Percentiles rank a stretch among this genome's conserved stretches.
Conservation (phyloP, 352 stramenopile species). For the Pythium phragmiticola region DNA sequence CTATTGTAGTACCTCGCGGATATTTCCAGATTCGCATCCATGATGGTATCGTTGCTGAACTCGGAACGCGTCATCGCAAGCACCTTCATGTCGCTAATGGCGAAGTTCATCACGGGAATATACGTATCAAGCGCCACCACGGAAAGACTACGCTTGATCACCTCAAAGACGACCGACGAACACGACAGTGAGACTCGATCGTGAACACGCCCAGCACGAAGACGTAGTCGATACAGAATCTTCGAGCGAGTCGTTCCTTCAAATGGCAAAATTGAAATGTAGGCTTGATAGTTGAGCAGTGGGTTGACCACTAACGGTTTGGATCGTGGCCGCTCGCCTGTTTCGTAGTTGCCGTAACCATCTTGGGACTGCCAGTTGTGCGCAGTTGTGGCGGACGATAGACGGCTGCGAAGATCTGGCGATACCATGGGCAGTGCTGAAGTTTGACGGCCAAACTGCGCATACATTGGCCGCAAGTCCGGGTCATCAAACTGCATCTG, state of each 20-base stretch:
- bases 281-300: conserved; percentile 73
- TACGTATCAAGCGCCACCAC: conserved; percentile 87
- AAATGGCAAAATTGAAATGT: conserved; percentile 53
- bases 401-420: conserved; percentile 58
- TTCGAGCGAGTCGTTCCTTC: conserved; percentile 42
- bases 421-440: conserved; percentile 30
- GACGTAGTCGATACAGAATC: conserved; percentile 59
- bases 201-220: conserved; percentile 73
- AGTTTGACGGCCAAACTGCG: conserved; percentile 48
- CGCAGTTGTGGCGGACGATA: conserved; percentile 70
- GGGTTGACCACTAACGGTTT: conserved; percentile 53
- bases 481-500: conserved; percentile 60
- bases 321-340: conserved; percentile 33
- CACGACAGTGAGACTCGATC: conserved; percentile 68
- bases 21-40: conserved; percentile 80
- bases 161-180: conserved; percentile 84
- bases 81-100: conserved; percentile 81
- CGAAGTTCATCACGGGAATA: conserved; percentile 90
- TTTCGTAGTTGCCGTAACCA: conserved; percentile 28
- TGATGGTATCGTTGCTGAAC: conserved; percentile 54
- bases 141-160: conserved; percentile 88
- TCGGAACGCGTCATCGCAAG: conserved; percentile 69
- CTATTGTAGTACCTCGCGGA: conserved; percentile 89
- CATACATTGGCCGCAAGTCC: conserved; percentile 68
- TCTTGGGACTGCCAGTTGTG: conserved; percentile 33